Evolutionary conservation across 345 rosid species (phyloP), one percentile per base, ranked within the genome.

Genomic region (Reutealis trisperma): DNA sequence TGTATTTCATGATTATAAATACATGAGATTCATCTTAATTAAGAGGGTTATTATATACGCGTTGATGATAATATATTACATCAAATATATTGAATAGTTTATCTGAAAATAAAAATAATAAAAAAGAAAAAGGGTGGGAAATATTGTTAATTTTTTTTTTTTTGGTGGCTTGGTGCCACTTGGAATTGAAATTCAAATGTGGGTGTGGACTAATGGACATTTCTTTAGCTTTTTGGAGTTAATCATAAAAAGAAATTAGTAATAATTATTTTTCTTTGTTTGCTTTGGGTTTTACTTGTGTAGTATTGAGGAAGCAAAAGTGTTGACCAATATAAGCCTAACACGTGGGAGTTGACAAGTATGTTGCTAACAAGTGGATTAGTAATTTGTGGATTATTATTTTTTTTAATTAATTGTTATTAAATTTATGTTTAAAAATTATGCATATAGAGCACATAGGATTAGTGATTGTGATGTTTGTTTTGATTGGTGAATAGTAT

Each of bases 171-270:
- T 12, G 22, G 57, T 67, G 42, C 6, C 12, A 62, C 18, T 7
- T 27, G 57, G 37, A 21, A 68, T 55, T 69, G 21, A 78, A 78
- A 69, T 59, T 74, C 76, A 74, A 77, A 63, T 69, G 75, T 27
- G 77, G 77, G 27, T 63, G 61, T 52, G 52, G 59, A 69, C 52
- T 42, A 19, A n/a, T 66, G 30, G 30, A 66, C 30, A 66, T 64
- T 64, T 64, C 68, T 34, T 64, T 27, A 55, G 1, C 22, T 4
- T 55, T 55, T 55, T 1, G 60, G 60, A 4, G 2, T 47, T 8
- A 47, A 8, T 47, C 51, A 47, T 47, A 47, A 47, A 47, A 47
- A 47, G 14, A 47, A 12, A 47, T 47, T 47, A 47, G 14, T 47
- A 47, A 47, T 47, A 47, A 12, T 47, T 47, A 8, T 47, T 47